Base-by-base conservation (phyloP, 306 rosid species). In the Quercus berberidifolia region DNA sequence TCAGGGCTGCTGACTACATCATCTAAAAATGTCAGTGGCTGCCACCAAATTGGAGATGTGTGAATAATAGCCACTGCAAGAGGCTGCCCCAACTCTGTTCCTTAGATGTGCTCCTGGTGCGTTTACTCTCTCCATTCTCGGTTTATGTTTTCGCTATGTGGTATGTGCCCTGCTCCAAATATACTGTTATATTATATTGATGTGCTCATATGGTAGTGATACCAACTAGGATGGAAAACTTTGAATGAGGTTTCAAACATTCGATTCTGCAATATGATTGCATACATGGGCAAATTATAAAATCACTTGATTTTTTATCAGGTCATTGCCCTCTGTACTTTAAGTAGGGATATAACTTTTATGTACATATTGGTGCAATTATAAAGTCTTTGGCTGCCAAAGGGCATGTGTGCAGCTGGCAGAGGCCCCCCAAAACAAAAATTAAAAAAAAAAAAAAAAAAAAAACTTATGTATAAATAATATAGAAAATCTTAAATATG, bases 61-160 rank as follows among this genome's bases (percentile, higher is more conserved):
- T 98, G 99, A 77, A 78, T 95, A 63, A 78, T 87, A 78, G 99
- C 98, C 86, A 82, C 93, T 76, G 98, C 99, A 79, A 91, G 94
- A 86, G 97, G 96, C 28, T 95, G 77, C 93, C 96, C 75, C 78
- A 88, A 88, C 91, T 95, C 68, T 78, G 85, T 75, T 88, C 73
- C 87, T 83, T 93, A 57, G 99, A 95, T 52, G 97, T 93, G 63
- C 94, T 95, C 15, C 93, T 89, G 98, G 98, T 95, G 79, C 5
- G 90, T 80, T 26, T 38, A 1, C 78, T 46, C 35, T 79, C 60
- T 79, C 70, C 60, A 60, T 12, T 4, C 19, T 63, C 1, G 0
- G 69, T 31, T 31, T 64, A 64, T 30, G 43, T 10, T 31, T 31
- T n/a, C 0, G 31, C 23, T 49, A 49, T 9, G 30, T 64, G 5